Evolutionary conservation across 2,329 filamentous ascomycete genomes (phyloP).

Genomic region (Byssoonygena ceratinophila): DNA sequence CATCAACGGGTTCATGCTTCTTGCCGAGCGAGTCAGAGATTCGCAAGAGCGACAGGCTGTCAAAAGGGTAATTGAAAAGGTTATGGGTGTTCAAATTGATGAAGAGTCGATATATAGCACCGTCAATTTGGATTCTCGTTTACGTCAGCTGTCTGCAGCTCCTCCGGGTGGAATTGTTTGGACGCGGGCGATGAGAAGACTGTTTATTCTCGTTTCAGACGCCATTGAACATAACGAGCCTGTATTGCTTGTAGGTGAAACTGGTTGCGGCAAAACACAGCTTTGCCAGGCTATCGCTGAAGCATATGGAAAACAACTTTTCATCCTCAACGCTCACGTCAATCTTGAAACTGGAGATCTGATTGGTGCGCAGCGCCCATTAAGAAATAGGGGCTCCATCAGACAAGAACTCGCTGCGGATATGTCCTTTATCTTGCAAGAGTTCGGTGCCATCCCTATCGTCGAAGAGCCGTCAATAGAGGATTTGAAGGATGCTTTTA

Average conservation of each 20-base stretch:
- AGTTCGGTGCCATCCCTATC: slow-evolving; percentile 20
- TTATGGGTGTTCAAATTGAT: slow-evolving; percentile 79
- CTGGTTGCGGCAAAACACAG: slow-evolving; percentile 94
- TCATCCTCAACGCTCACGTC: slow-evolving; percentile 93
- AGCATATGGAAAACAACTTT: slow-evolving; percentile 61
- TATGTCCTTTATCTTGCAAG: slow-evolving; percentile 40
- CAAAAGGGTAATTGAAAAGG: slow-evolving; percentile 74
- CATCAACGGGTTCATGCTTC: slow-evolving; percentile 86
- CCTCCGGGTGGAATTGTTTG: slow-evolving; percentile 58
- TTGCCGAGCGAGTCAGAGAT: slow-evolving; percentile 90
- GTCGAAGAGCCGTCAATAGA: slow-evolving; percentile 38
- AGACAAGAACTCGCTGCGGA: slow-evolving; percentile 55
- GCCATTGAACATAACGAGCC: slow-evolving; percentile 86
- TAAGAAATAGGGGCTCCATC: slow-evolving; percentile 71
- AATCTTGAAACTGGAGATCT: slow-evolving; percentile 96
- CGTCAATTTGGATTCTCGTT: slow-evolving; percentile 47
- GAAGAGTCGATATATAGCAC: slow-evolving; percentile 60
- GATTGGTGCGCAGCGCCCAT: slow-evolving; percentile 85
- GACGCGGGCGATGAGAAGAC: slow-evolving; percentile 85
- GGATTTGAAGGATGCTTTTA: slow-evolving; percentile 51
- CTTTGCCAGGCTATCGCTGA: slow-evolving; percentile 87
- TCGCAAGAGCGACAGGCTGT: slow-evolving; percentile 74
- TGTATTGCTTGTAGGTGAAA: slow-evolving; percentile 88
- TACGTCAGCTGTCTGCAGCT: slow-evolving; percentile 30
- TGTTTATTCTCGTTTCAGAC: slow-evolving; percentile 80